Evolutionary conservation across 1,284 basidiomycete species (phyloP), one percentile per base, ranked within the genome.

Genomic region (Coniferiporia weirii): DNA sequence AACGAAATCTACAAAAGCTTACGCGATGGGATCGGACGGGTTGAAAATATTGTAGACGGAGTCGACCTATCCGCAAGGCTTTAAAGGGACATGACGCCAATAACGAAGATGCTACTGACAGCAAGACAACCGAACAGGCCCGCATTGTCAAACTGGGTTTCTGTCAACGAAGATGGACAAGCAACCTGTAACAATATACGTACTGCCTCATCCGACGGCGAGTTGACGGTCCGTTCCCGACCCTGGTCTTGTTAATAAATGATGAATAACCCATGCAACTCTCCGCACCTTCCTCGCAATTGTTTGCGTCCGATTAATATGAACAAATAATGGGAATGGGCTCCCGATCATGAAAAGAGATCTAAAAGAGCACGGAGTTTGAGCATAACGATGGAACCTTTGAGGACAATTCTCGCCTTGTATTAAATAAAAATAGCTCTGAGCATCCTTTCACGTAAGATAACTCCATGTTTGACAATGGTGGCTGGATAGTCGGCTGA

Each of bases 61-160:
- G 59, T 80, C 76, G 10, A 76, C 61, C 65, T 66, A 34, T 17
- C 13, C 48, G 17, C 20, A n/a, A 40, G 10, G n/a, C 10, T 40
- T 15, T 12, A 15, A 40, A 40, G 13, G 19, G 38, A 10, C 20
- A 13, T 45, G 45, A 52, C 19, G 1, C 12, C 20, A 46, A 7
- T 22, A 27, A 20, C 35, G 15, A 53, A 20, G 10, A 47, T n/a
- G 7, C 43, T 15, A 48, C 63, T 32, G 34, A 66, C 70, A 1
- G 79, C 74, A 65, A 81, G 70, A 66, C 80, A 82, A 1, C 80
- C 80, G 56, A 78, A 78, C 56, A 72, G 65, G 0, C 79, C 79
- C 7, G 73, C 68, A n/a, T 72, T 66, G 45, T 77, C 75, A 19
- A 76, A 68, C 65, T 77, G 65, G 0, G 66, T 13, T 57, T 59